phyloP scores from a whole-genome alignment of 1,284 basidiomycete species.

The Moniliella sp. region DNA sequence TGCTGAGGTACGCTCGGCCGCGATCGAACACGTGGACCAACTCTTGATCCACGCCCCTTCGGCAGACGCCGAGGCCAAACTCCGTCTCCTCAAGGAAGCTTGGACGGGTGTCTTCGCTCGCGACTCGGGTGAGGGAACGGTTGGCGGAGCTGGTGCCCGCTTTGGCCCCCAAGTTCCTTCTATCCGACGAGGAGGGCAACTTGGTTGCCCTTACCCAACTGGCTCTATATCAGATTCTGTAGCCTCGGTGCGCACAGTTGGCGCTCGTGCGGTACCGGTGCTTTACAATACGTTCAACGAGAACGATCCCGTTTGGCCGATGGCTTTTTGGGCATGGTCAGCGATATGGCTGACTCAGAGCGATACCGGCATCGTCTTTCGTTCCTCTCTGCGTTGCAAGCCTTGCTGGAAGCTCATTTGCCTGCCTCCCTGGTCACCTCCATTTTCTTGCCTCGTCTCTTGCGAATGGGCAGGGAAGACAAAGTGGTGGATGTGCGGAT shows the following conservation, averaged over 20 bases:
- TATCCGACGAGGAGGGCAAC: conserved; percentile 29
- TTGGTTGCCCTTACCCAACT: conserved; percentile 41
- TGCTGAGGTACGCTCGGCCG: conserved; percentile 42
- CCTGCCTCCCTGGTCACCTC: conserved; percentile 39
- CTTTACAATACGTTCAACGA: conserved; percentile 17
- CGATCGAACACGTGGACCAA: conserved; percentile 36
- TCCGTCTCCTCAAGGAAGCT: conserved; percentile 41
- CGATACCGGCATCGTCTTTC: conserved; percentile 26
- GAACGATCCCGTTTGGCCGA: conserved; percentile 16
- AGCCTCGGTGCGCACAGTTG: conserved; percentile 61
- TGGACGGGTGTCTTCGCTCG: conserved; percentile 47
- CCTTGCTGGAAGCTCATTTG: conserved; percentile 13
- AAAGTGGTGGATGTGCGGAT: conserved; percentile 68
- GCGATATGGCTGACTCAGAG: conserved; percentile 15
- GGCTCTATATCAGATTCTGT: conserved; percentile 60
- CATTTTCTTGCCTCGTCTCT: conserved; percentile 44
- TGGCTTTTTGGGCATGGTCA: conserved; percentile 26
- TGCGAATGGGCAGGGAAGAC: conserved; percentile 46
- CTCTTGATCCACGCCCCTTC: conserved; percentile 41
- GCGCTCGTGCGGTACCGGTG: conserved; percentile 42
- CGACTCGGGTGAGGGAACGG: conserved; percentile 61
- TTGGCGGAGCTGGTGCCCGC: conserved; percentile 44
- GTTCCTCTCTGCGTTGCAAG: conserved; percentile 15
- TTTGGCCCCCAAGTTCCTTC: conserved; percentile 36
- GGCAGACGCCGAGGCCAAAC: conserved; percentile 40